A percentile compares a stretch with the other conserved stretches of the same genome.
phyloP scores from a whole-genome alignment of 768 basidiomycete species.

The Fomitopsis pulvina region DNA sequence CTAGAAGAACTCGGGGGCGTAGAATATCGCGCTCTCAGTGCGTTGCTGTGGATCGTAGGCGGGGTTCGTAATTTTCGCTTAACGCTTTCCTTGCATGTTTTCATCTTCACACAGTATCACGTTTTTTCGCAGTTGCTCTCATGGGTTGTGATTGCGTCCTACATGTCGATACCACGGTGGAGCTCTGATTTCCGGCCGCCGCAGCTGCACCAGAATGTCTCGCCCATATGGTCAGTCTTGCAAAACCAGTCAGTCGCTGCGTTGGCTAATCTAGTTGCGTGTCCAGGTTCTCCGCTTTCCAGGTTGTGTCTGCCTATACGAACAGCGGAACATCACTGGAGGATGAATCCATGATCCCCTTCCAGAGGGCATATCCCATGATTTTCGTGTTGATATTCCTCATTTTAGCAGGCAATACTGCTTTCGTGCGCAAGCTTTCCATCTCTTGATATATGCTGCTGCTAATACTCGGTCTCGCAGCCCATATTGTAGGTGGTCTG shows the following conservation, averaged over 20 bases:
- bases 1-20: slow-evolving; percentile 91
- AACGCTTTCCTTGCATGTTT: not conserved
- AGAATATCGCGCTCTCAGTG: slow-evolving; percentile 81
- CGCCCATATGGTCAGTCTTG: slow-evolving; percentile 54
- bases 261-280: not conserved
- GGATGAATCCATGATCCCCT: slow-evolving; percentile 89
- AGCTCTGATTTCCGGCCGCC: slow-evolving; percentile 52
- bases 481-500: slow-evolving; percentile 70
- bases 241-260: not conserved
- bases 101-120: slow-evolving; percentile 56
- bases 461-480: slow-evolving; percentile 29
- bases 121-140: slow-evolving; percentile 59
- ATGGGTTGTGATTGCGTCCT: slow-evolving; percentile 76
- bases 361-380: slow-evolving; percentile 81
- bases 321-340: slow-evolving; percentile 85
- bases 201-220: slow-evolving; percentile 45
- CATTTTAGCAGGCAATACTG: slow-evolving; percentile 90
- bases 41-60: slow-evolving; percentile 75
- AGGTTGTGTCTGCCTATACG: slow-evolving; percentile 80
- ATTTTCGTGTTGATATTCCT: slow-evolving; percentile 63
- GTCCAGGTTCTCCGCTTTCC: slow-evolving; percentile 77
- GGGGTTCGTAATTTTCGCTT: slow-evolving; percentile 41
- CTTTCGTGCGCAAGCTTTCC: slow-evolving; percentile 61
- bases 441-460: not conserved
- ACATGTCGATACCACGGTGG: slow-evolving; percentile 62